phyloP scores from a whole-genome alignment of 306 rosid genomes.

The Vigna nakashimae region DNA sequence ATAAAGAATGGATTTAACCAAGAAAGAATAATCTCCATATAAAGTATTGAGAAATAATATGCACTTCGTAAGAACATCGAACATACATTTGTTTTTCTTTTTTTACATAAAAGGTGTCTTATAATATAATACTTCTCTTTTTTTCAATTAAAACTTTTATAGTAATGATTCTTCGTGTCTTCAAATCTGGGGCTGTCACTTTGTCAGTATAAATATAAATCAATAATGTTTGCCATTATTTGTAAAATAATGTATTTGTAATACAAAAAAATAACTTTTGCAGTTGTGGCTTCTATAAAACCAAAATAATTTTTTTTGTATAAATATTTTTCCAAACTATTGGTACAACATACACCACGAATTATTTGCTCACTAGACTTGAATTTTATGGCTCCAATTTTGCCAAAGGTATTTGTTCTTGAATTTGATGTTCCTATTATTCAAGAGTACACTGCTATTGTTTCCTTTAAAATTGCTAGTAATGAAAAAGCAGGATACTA shows the following conservation, averaged over 20 bases:
- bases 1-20: no score
- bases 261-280: background rate
- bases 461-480: background rate
- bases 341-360: background rate
- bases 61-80: constrained; percentile 4
- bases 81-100: background rate
- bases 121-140: background rate
- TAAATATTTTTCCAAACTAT: no score
- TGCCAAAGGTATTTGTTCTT: background rate
- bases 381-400: background rate
- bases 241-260: background rate
- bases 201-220: background rate
- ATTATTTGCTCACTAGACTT: background rate
- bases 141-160: background rate
- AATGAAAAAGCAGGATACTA: background rate
- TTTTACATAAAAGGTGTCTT: background rate
- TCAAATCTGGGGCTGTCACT: constrained; percentile 17
- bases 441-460: background rate
- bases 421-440: background rate
- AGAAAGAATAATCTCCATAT: constrained; percentile 1
- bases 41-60: background rate
- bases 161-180: background rate
- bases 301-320: background rate
- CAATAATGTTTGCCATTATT: constrained; percentile 21
- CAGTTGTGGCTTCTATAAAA: background rate